Base-by-base conservation (phyloP, 176 grass and related monocot genomes). In the Ensete glaucum region DNA sequence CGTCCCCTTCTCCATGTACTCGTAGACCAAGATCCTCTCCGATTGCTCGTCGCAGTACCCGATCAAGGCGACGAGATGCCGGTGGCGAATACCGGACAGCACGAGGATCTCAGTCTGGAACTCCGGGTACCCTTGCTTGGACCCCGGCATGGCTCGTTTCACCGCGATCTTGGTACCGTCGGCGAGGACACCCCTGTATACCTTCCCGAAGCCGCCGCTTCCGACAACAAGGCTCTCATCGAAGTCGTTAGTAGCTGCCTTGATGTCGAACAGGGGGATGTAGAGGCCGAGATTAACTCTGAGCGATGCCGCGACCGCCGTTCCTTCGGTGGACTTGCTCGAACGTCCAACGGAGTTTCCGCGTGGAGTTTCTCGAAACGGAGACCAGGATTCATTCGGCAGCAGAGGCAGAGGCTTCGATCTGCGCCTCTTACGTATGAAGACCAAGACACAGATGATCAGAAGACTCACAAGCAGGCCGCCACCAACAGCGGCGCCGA, bases 1-100 rank as follows among this genome's bases (percentile, higher is more conserved):
- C 1, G 67, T 16, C 14, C 67, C 67, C 12, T 69, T 69, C 34
- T 69, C 67, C 67, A 69, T 69, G 67, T 69, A 69, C 27, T 69
- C 67, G 29, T 69, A 69, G 13, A 69, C 67, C 5, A 69, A 9
- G 25, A 69, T 20, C 67, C 25, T 48, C 29, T 69, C 67, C 67
- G 26, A 50, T 29, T 50, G 67, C 34, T 69, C 67, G 0, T n/a
- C 67, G 27, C 67, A 49, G 67, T 50, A 69, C 3, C 67, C 67
- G 16, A 69, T 49, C 29, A 69, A 29, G 16, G 67, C 6, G 0
- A 69, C 67, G 24, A 69, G 67, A 49, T 69, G 67, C 14, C 29
- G 25, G 26, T 69, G 67, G 26, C 67, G 67, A 69, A 69, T 69
- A 2, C 9, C 8, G 1, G 67, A 69, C 67, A 69, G 67, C 3